A percentile compares a stretch with the other conserved stretches of the same genome.
These are phyloP conservation scores for Sphenostylis stenocarpa DNA, from an alignment of 306 rosid genomes.

Conservation along the genomic window DNA sequence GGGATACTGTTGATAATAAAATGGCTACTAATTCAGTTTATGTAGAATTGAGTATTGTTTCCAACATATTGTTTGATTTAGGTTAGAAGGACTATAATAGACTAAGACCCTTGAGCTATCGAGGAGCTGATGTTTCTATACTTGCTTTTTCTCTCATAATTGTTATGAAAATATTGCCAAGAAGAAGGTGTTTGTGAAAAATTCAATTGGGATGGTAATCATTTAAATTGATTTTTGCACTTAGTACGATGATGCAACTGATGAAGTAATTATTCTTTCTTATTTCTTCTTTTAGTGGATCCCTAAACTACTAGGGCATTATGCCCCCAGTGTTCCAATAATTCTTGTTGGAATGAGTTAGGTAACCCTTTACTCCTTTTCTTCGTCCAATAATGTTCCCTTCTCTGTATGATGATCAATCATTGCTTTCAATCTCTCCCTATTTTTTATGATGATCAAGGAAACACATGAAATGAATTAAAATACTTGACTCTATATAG, in stretches of 20 bases:
- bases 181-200: constrained; percentile 54
- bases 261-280: constrained; percentile 24
- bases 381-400: too few relatives aligned
- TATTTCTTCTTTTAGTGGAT: constrained; percentile 67
- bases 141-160: constrained; percentile 85
- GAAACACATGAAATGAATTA: too few relatives aligned
- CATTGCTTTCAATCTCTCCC: too few relatives aligned
- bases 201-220: background rate
- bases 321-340: constrained; percentile 91
- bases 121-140: constrained; percentile 77
- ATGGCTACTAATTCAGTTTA: constrained; percentile 8
- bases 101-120: constrained; percentile 78
- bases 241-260: constrained; percentile 8
- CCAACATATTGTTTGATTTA: constrained; percentile 29
- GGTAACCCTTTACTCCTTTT: too few relatives aligned
- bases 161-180: constrained; percentile 79
- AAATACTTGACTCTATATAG: too few relatives aligned
- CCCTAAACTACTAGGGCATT: constrained; percentile 81
- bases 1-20: constrained; percentile 95
- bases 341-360: constrained; percentile 78
- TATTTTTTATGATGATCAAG: too few relatives aligned
- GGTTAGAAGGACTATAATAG: constrained; percentile 89
- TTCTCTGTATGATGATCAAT: too few relatives aligned
- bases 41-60: background rate
- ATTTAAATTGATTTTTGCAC: background rate